phyloP scores from a whole-genome alignment of 805 yeast genomes.

The Dipodascopsis uninucleata region DNA sequence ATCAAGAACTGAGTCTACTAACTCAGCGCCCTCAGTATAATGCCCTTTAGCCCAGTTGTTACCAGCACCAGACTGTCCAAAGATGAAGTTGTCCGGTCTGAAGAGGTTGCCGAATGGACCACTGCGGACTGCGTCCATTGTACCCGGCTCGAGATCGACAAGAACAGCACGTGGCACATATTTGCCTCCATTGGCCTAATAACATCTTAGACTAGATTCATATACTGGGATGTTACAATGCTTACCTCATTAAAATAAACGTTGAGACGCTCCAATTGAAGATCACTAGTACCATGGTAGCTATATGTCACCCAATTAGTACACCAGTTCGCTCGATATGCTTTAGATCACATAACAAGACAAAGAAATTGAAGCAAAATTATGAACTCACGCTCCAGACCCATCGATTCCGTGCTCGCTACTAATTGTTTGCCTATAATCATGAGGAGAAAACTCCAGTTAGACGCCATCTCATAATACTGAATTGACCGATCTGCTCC shows the following conservation, averaged over 20 bases:
- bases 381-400: constrained; percentile 27
- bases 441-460: too few relatives aligned
- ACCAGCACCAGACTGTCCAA: constrained; percentile 92
- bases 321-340: constrained; percentile 3
- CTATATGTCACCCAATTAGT: constrained; percentile 18
- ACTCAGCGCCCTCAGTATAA: constrained; percentile 95
- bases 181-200: constrained; percentile 72
- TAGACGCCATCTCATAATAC: too few relatives aligned
- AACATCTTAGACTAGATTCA: constrained; percentile 40
- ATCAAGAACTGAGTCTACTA: constrained; percentile 87
- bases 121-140: constrained; percentile 78
- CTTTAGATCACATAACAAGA: neutral
- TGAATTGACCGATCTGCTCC: constrained; percentile 3
- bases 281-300: constrained; percentile 32
- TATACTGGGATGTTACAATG: neutral
- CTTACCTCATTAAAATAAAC: constrained; percentile 73
- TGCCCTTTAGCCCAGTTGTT: constrained; percentile 98
- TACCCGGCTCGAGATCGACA: constrained; percentile 93
- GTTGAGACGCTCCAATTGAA: constrained; percentile 51
- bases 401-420: constrained; percentile 31
- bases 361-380: neutral
- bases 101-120: constrained; percentile 77
- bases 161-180: constrained; percentile 93
- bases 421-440: constrained; percentile 30
- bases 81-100: constrained; percentile 88